Evolutionary conservation across 257 asterid genomes (phyloP).

Genomic region (Nicotiana otophora): DNA sequence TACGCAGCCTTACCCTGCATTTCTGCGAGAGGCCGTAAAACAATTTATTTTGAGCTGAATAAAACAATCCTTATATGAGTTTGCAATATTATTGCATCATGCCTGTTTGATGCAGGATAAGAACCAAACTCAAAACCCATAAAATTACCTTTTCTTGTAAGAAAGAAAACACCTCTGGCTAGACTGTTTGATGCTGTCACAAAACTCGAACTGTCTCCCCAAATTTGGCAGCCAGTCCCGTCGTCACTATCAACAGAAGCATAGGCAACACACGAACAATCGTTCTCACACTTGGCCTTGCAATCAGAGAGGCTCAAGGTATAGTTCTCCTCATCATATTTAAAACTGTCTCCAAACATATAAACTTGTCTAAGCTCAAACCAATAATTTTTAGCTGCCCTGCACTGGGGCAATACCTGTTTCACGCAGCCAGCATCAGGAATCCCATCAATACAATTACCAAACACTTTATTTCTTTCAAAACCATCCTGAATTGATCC

Average conservation of each 20-base stretch:
- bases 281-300: conserved; percentile 14
- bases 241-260: background rate
- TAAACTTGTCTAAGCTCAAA: conserved; percentile 2
- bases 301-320: conserved; percentile 23
- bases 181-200: background rate
- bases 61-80: background rate
- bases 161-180: conserved; percentile 6
- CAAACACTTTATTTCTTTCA: background rate
- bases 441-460: background rate
- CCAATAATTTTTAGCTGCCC: conserved; percentile 8
- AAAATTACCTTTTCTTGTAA: background rate
- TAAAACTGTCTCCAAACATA: conserved; percentile 4
- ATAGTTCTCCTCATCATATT: background rate
- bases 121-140: background rate
- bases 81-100: background rate
- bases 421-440: conserved; percentile 11
- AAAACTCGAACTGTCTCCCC: background rate
- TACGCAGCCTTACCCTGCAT: too few relatives aligned
- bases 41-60: background rate
- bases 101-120: background rate
- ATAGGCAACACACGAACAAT: conserved; percentile 25
- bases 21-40: too few relatives aligned
- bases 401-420: conserved; percentile 17
- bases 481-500: background rate
- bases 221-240: conserved; percentile 18